Conservation (phyloP, 345 rosid species). For the Eucalyptus rudis region DNA sequence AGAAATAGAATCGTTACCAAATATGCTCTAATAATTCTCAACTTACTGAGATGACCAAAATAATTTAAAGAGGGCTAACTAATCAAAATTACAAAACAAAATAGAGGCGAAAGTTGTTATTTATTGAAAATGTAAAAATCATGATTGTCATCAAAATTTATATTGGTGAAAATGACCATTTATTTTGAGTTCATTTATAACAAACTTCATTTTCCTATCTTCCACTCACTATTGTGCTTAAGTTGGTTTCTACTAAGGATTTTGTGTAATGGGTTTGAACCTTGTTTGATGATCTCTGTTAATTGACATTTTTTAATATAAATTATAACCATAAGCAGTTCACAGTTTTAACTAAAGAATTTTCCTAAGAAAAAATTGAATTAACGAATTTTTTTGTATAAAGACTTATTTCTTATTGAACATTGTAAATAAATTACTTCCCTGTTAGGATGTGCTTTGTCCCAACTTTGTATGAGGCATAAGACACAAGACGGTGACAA, state of each 20-base stretch:
- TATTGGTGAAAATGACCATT: too few relatives aligned
- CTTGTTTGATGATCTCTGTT: neutral
- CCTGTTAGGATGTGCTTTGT: too few relatives aligned
- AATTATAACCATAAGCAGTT: too few relatives aligned
- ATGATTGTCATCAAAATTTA: neutral
- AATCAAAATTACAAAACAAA: neutral
- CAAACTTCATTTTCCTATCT: neutral
- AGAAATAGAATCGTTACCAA: fast-evolving
- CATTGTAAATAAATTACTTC: too few relatives aligned
- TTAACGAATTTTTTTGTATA: too few relatives aligned
- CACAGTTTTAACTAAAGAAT: neutral
- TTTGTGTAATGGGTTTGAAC: neutral
- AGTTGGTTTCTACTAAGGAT: neutral
- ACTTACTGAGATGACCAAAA: neutral
- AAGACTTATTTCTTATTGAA: too few relatives aligned
- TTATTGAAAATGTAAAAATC: neutral
- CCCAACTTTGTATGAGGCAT: too few relatives aligned
- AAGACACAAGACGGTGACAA: too few relatives aligned
- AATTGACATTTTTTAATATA: too few relatives aligned
- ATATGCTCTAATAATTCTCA: fast-evolving
- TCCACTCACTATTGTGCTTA: neutral
- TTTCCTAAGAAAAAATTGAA: neutral
- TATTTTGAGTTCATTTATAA: too few relatives aligned
- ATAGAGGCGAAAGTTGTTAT: neutral
- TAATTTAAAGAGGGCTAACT: neutral